phyloP scores from a whole-genome alignment of 495 filamentous ascomycete species.

The Terfezia boudieri region DNA sequence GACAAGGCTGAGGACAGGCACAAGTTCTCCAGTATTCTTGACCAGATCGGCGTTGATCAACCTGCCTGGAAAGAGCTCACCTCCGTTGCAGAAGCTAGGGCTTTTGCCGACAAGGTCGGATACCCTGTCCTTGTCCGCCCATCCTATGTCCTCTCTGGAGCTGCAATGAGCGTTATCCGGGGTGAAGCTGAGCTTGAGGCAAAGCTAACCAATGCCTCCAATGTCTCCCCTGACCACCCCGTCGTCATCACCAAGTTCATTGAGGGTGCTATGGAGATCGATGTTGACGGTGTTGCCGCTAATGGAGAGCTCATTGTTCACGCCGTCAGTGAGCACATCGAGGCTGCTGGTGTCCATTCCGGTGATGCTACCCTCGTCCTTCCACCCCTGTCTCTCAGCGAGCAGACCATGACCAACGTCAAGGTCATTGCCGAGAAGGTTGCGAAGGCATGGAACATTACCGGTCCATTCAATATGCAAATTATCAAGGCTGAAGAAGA shows the following conservation, averaged over 20 bases:
- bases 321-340: conserved; percentile 90
- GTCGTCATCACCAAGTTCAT: conserved; percentile 99
- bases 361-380: conserved; percentile 90
- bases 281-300: conserved; percentile 85
- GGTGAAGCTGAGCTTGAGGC: conserved; percentile 72
- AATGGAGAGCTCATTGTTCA: conserved; percentile 72
- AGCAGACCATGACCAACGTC: conserved; percentile 52
- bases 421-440: conserved; percentile 94
- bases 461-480: conserved; percentile 98
- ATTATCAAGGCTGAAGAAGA: conserved; percentile 81
- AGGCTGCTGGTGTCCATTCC: conserved; percentile 94
- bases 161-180: conserved; percentile 98
- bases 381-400: conserved; percentile 60
- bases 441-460: conserved; percentile 90
- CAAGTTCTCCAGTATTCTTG: conserved; percentile 94
- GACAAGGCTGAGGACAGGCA: conserved; percentile 94
- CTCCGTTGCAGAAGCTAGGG: conserved; percentile 63
- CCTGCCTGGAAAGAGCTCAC: conserved; percentile 95
- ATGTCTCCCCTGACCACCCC: conserved; percentile 88
- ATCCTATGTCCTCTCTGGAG: conserved; percentile 92
- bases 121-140: conserved; percentile 92
- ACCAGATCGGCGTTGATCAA: conserved; percentile 85
- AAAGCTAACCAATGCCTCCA: conserved; percentile 71
- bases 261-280: conserved; percentile 90
- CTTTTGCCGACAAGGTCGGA: conserved; percentile 67